These are phyloP conservation scores for Pseudomicrostroma phylloplanum DNA, from an alignment of 1,284 basidiomycete genomes.

Conservation along the genomic window DNA sequence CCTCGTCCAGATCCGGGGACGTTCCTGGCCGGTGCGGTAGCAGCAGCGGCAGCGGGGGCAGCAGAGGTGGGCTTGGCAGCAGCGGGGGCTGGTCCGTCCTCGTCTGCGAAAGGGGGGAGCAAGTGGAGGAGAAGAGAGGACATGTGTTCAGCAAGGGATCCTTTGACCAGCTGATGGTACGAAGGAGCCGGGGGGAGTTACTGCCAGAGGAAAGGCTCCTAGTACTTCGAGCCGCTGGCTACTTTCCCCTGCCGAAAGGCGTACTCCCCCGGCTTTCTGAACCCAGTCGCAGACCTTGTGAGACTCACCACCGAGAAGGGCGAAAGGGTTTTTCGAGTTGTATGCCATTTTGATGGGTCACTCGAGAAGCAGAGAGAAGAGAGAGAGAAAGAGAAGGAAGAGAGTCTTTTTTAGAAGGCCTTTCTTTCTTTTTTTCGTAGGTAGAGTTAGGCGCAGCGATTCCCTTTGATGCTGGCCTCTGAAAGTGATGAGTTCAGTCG, in stretches of 20 bases:
- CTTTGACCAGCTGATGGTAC: neutral
- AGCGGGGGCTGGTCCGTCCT: constrained; percentile 32
- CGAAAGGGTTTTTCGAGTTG: constrained; percentile 50
- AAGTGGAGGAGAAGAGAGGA: neutral
- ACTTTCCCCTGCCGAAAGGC: too few species aligned
- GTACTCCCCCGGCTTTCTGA: too few species aligned
- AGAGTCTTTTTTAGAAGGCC: too few species aligned
- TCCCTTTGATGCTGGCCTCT: constrained; percentile 2
- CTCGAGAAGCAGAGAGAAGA: neutral
- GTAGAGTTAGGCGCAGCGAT: constrained; percentile 1
- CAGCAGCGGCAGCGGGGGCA: constrained; percentile 32
- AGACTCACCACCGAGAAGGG: constrained; percentile 45
- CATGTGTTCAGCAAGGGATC: neutral
- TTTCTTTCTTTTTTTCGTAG: too few species aligned
- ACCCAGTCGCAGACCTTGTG: neutral
- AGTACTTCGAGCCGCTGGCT: too few species aligned
- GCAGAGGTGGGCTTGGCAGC: constrained; percentile 29
- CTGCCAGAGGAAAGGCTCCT: too few species aligned
- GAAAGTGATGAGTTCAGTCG: constrained; percentile 1
- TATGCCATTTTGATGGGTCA: constrained; percentile 39
- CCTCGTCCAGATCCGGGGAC: constrained; percentile 30
- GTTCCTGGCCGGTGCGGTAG: constrained; percentile 31
- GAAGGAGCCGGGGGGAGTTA: neutral
- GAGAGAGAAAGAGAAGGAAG: neutral
- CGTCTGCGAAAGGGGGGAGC: constrained; percentile 19